Conservation (phyloP, 225 moss, liverwort and hornwort genomes). For the Polytrichum commune region DNA sequence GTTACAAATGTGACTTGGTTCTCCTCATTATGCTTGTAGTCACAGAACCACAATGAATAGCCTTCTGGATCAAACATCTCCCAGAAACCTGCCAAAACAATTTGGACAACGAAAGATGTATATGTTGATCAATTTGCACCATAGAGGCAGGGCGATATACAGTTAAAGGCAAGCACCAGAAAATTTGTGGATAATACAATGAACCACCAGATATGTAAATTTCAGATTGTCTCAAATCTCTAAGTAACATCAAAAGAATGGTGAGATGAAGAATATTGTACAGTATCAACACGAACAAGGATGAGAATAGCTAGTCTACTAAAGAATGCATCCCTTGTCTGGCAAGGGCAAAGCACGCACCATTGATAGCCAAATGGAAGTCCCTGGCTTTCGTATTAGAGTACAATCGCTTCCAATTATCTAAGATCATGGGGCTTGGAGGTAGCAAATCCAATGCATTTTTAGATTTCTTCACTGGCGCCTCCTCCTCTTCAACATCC, state of each 20-base stretch:
- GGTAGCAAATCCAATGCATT: constrained; percentile 76
- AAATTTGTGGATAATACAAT: too few relatives aligned
- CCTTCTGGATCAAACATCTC: constrained; percentile 94
- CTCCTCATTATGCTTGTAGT: constrained; percentile 93
- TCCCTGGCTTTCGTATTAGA: constrained; percentile 93
- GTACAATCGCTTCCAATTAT: constrained; percentile 98
- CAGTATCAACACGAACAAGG: too few relatives aligned
- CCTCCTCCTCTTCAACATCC: constrained; percentile 48
- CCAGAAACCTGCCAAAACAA: constrained; percentile 75
- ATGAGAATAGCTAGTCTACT: too few relatives aligned
- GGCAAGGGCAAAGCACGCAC: constrained; percentile 23
- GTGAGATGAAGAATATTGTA: too few relatives aligned
- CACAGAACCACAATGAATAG: constrained; percentile 92
- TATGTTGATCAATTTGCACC: too few relatives aligned
- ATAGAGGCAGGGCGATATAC: too few relatives aligned
- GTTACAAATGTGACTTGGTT: constrained; percentile 78
- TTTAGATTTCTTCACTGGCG: constrained; percentile 62
- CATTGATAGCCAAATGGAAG: constrained; percentile 85
- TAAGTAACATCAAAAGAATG: too few relatives aligned
- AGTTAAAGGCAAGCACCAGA: too few relatives aligned
- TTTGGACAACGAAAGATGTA: background rate
- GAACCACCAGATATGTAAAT: too few relatives aligned
- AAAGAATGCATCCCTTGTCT: too few relatives aligned
- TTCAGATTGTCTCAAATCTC: too few relatives aligned
- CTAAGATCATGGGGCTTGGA: constrained; percentile 83